These are phyloP conservation scores for Astragalus membranaceus DNA, from an alignment of 306 rosid species.

Conservation along the genomic window DNA sequence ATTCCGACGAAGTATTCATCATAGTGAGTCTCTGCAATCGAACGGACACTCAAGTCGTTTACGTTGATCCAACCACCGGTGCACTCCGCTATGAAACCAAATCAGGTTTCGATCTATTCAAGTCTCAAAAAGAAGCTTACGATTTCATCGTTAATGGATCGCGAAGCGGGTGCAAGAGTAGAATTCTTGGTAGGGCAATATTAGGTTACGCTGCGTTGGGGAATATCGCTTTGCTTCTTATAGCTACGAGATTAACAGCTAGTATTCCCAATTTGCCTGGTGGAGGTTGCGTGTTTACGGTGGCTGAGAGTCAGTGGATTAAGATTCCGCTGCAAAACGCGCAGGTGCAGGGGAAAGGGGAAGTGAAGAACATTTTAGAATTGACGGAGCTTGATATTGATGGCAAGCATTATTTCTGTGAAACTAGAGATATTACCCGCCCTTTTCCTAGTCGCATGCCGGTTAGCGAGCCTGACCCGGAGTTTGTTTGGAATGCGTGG, in stretches of 20 bases:
- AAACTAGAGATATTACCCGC: slow-evolving; percentile 76
- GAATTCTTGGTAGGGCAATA: slow-evolving; percentile 54
- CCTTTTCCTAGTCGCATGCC: slow-evolving; percentile 75
- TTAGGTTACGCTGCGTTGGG: slow-evolving; percentile 88
- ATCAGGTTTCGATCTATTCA: slow-evolving; percentile 61
- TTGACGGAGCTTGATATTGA: slow-evolving; percentile 80
- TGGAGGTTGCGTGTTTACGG: slow-evolving; percentile 76
- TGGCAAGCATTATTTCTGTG: slow-evolving; percentile 90
- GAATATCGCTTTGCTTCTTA: slow-evolving; percentile 61
- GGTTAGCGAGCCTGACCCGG: slow-evolving; percentile 59
- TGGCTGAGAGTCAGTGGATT: slow-evolving; percentile 84
- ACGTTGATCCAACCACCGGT: slow-evolving; percentile 94
- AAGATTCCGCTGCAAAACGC: slow-evolving; percentile 70
- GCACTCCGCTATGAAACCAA: slow-evolving; percentile 50
- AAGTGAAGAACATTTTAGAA: slow-evolving; percentile 65
- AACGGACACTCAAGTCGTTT: slow-evolving; percentile 67
- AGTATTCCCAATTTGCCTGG: slow-evolving; percentile 76
- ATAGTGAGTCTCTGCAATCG: slow-evolving; percentile 53
- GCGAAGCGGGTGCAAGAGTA: slow-evolving; percentile 40
- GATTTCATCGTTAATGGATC: slow-evolving; percentile 64
- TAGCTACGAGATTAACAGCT: slow-evolving; percentile 65
- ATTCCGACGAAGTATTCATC: slow-evolving; percentile 70
- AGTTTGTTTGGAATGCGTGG: slow-evolving; percentile 97
- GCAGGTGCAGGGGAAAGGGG: slow-evolving; percentile 76
- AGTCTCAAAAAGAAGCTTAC: slow-evolving; percentile 64